Percentiles rank a stretch among this genome's conserved stretches.
phyloP scores from a whole-genome alignment of 2,329 filamentous ascomycete genomes.

The Metarhizium robertsii region DNA sequence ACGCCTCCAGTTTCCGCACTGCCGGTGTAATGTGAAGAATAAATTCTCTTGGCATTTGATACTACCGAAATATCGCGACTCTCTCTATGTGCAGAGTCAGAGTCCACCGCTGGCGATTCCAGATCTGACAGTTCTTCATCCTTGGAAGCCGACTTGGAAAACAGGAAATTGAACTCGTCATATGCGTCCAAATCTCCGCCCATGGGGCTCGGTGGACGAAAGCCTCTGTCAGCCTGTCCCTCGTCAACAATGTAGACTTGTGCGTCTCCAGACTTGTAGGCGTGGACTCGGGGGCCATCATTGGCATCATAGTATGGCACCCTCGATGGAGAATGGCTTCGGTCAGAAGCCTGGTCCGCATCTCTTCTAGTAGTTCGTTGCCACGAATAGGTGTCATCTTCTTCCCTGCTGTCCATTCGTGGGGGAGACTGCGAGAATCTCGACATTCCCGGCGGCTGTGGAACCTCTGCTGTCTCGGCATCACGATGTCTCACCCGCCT shows the following conservation, averaged over 20 bases:
- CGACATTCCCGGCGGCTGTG: not conserved
- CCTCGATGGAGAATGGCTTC: not conserved
- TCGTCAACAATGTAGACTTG: not conserved
- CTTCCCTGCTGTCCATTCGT: not conserved
- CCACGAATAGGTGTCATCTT: not conserved
- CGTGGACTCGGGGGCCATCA: not conserved
- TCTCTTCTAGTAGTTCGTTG: not conserved
- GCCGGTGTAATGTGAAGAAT: slow-evolving; percentile 28
- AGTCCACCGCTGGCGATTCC: slow-evolving; percentile 18
- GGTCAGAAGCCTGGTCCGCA: not conserved
- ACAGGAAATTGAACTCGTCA: slow-evolving; percentile 18
- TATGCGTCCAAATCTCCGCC: slow-evolving; percentile 19
- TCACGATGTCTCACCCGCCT: not conserved
- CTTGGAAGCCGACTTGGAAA: slow-evolving; percentile 14
- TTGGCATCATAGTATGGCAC: not conserved
- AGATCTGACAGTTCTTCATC: slow-evolving; percentile 19
- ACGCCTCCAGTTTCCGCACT: slow-evolving; percentile 25
- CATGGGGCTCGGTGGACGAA: slow-evolving; percentile 7
- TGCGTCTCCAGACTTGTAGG: not conserved
- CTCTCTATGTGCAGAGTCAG: slow-evolving; percentile 10
- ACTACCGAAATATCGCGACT: slow-evolving; percentile 3
- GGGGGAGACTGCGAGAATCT: not conserved
- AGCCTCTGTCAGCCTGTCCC: not conserved
- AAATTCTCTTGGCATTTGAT: slow-evolving; percentile 17
- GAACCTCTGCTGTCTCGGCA: not conserved